Evolutionary conservation across 108 stramenopile genomes (phyloP).

Genomic region (Nannochloropsis gaditana): DNA sequence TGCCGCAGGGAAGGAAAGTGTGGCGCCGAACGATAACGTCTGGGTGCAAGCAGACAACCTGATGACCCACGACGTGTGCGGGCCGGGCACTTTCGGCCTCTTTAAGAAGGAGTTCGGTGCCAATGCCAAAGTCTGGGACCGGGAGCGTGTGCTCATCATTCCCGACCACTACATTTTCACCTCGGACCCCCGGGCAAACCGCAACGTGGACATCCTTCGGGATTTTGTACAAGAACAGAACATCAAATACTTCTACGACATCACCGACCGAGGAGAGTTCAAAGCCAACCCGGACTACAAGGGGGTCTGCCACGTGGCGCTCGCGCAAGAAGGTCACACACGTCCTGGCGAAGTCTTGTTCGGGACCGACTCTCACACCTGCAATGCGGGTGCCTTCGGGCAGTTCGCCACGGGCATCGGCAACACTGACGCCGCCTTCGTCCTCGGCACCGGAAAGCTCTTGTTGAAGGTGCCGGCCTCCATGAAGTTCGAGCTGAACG

Average conservation of each 20-base stretch:
- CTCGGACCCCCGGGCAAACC: slow-evolving; percentile 42
- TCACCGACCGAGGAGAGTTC: slow-evolving; percentile 47
- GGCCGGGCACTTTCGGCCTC: slow-evolving; percentile 45
- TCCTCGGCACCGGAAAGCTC: slow-evolving; percentile 49
- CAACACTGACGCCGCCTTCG: slow-evolving; percentile 44
- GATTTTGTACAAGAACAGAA: slow-evolving; percentile 38
- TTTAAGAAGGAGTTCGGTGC: slow-evolving; percentile 47
- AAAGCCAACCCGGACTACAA: slow-evolving; percentile 50
- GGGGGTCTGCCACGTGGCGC: slow-evolving; percentile 46
- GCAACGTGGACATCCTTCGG: slow-evolving; percentile 47
- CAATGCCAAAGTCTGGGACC: slow-evolving; percentile 43
- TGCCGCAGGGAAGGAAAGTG: slow-evolving; percentile 23
- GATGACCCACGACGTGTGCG: slow-evolving; percentile 47
- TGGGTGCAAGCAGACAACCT: slow-evolving; percentile 46
- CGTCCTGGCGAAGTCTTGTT: slow-evolving; percentile 45
- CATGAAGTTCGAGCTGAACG: slow-evolving; percentile 40
- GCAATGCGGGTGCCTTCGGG: slow-evolving; percentile 46
- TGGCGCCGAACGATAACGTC: slow-evolving; percentile 42
- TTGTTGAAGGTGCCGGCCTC: slow-evolving; percentile 44
- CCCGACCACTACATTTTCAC: slow-evolving; percentile 51
- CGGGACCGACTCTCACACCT: slow-evolving; percentile 48
- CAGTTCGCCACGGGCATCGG: slow-evolving; percentile 48
- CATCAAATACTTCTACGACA: slow-evolving; percentile 50
- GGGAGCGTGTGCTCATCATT: slow-evolving; percentile 45
- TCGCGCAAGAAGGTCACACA: slow-evolving; percentile 46